Base-by-base conservation (phyloP, 2,329 filamentous ascomycete genomes). In the Botrytis fabae region DNA sequence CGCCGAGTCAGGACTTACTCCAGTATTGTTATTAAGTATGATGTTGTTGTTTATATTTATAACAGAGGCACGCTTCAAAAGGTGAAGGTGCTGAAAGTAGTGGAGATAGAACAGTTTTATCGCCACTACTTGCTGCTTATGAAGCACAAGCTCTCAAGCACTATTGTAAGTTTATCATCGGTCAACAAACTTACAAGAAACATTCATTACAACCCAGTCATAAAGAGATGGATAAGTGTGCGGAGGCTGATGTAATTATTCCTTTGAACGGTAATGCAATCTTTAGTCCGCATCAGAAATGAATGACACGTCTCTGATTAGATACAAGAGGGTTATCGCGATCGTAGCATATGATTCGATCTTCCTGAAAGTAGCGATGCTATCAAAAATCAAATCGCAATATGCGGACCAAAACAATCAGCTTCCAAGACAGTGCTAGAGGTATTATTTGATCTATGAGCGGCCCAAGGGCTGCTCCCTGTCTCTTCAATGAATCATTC, bases 291-390 rank as follows among this genome's bases (percentile, higher is more conserved):
- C 82, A 81, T 69, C 83, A 85, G 70, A 81, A 78, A 64, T 73
- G 75, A 0, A 74, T 84, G 18, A 51, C 80, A 32, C 76, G 75
- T 12, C 78, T 77, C 51, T 65, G 75, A 22, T 75, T 78, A 40
- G 77, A 77, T 8, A 12, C 40, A 44, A 28, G 3, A 81, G 78
- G 14, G 64, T 84, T 57, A 80, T 85, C 62, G 77, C 80, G 18
- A 78, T 85, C 74, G 83, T 83, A 44, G 83, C 82, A 7, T 83
- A 82, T 72, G 83, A 81, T 75, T 83, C 71, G 84, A 85, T 73
- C 84, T 85, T 40, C 76, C 85, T 7, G 79, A 83, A 35, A 80
- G 80, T 16, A 73, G 73, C 25, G 63, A 74, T 1, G 65, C 74
- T 2, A 79, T 84, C 44, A 79, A 80, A 69, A 85, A 83, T 28